Conservation (phyloP, 2,329 filamentous ascomycete species). For the Aspergillus cejpii region DNA sequence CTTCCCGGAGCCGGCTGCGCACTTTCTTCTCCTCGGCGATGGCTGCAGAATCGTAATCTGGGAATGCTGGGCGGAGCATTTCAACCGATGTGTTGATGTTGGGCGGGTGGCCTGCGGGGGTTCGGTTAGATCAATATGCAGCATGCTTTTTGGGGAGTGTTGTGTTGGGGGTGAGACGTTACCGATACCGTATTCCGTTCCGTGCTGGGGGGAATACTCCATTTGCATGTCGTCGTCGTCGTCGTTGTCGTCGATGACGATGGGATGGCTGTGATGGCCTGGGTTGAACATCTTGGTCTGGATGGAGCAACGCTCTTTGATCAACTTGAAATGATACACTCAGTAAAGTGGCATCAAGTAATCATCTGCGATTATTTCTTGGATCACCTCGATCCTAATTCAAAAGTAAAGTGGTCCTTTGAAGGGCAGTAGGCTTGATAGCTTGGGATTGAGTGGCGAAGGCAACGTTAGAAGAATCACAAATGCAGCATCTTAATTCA, state of each 20-base stretch:
- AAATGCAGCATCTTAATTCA: not conserved
- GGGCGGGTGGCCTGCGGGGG: not conserved
- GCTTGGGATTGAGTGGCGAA: too few species aligned
- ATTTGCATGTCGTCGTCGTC: slow-evolving; percentile 22
- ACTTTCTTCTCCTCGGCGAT: slow-evolving; percentile 18
- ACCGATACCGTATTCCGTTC: not conserved
- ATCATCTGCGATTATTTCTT: too few species aligned
- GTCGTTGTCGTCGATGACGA: slow-evolving; percentile 17
- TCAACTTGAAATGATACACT: slow-evolving; percentile 8
- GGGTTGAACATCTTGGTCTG: slow-evolving; percentile 9
- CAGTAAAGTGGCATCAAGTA: too few species aligned
- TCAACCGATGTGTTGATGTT: slow-evolving; percentile 2
- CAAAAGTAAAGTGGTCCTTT: too few species aligned
- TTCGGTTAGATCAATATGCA: not conserved
- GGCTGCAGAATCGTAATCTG: slow-evolving; percentile 6
- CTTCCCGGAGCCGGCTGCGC: slow-evolving; percentile 27
- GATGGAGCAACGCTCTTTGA: too few species aligned
- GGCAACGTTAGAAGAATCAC: not conserved
- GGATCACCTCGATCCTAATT: too few species aligned
- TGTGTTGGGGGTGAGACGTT: slow-evolving; percentile 1
- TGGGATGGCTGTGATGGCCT: slow-evolving; percentile 10
- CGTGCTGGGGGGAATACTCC: slow-evolving; percentile 12
- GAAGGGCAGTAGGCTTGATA: too few species aligned
- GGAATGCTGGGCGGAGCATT: slow-evolving; percentile 1
- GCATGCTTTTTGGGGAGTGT: too few species aligned